Evolutionary conservation across 2,329 filamentous ascomycete genomes (phyloP).

Genomic region (Fusarium graminum): DNA sequence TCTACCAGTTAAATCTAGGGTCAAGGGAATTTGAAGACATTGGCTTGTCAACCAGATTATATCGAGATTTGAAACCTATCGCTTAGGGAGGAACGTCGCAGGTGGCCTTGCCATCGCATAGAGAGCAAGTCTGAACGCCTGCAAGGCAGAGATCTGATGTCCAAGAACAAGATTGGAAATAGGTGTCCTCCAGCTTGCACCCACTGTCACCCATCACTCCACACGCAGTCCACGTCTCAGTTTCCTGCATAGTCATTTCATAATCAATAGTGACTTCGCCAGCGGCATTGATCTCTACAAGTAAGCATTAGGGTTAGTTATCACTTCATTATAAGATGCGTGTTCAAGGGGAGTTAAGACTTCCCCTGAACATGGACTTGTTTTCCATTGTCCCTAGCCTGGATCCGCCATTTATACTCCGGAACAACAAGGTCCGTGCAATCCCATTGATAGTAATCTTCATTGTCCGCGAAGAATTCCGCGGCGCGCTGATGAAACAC

Average conservation of each 20-base stretch:
- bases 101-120: constrained; percentile 3
- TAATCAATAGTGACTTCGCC: background rate
- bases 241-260: background rate
- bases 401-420: background rate
- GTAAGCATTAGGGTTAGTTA: background rate
- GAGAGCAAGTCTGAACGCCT: background rate
- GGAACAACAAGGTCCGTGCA: background rate
- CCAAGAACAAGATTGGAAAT: constrained; percentile 1
- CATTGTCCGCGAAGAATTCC: constrained; percentile 3
- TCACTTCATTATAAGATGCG: rapidly evolving
- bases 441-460: constrained; percentile 6
- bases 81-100: background rate
- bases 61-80: too few species aligned
- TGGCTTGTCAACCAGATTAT: too few species aligned
- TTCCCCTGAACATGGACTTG: background rate
- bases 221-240: background rate
- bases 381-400: constrained; percentile 1
- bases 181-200: background rate
- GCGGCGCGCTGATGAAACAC: constrained; percentile 1
- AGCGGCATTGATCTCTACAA: background rate
- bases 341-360: background rate
- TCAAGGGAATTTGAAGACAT: too few species aligned
- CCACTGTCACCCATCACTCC: background rate
- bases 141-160: background rate
- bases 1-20: too few species aligned